These are phyloP conservation scores for Phyllosticta citrichinensis DNA, from an alignment of 2,329 filamentous ascomycete genomes.

Conservation along the genomic window DNA sequence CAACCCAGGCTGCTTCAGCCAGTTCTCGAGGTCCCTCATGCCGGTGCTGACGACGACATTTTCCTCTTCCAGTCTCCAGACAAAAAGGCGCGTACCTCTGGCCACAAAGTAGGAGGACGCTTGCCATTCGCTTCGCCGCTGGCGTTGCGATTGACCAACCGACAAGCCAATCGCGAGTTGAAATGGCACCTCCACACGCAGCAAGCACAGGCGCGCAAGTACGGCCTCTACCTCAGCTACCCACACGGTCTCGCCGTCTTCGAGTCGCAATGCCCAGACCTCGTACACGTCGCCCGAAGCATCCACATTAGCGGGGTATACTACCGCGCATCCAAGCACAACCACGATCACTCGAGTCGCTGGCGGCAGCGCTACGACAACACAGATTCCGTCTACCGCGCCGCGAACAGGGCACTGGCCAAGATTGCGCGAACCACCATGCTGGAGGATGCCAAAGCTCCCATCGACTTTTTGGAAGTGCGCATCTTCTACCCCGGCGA, in stretches of 20 bases:
- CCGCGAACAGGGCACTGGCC: slow-evolving; percentile 20
- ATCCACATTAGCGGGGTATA: slow-evolving; percentile 32
- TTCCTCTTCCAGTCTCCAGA: slow-evolving; percentile 3
- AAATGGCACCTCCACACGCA: slow-evolving; percentile 23
- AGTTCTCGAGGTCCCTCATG: background rate
- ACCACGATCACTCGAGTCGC: background rate
- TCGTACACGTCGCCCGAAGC: slow-evolving; percentile 30
- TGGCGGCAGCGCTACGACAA: slow-evolving; percentile 5
- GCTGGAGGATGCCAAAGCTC: slow-evolving; percentile 12
- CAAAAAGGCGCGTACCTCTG: background rate
- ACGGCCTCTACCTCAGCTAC: slow-evolving; percentile 33
- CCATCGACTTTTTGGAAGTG: slow-evolving; percentile 25
- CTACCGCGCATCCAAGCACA: slow-evolving; percentile 10
- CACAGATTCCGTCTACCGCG: slow-evolving; percentile 13
- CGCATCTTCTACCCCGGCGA: slow-evolving; percentile 32
- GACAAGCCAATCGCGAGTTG: slow-evolving; percentile 26
- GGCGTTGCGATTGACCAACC: slow-evolving; percentile 22
- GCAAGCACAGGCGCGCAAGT: slow-evolving; percentile 10
- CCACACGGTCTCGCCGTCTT: slow-evolving; percentile 31
- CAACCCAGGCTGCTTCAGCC: slow-evolving; percentile 8
- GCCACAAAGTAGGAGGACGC: background rate
- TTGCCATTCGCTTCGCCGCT: slow-evolving; percentile 17
- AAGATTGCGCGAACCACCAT: slow-evolving; percentile 22
- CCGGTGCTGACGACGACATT: background rate
- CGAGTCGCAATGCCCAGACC: slow-evolving; percentile 28